Conservation (phyloP, 1,284 basidiomycete species). For the Spongispora temasekensis region DNA sequence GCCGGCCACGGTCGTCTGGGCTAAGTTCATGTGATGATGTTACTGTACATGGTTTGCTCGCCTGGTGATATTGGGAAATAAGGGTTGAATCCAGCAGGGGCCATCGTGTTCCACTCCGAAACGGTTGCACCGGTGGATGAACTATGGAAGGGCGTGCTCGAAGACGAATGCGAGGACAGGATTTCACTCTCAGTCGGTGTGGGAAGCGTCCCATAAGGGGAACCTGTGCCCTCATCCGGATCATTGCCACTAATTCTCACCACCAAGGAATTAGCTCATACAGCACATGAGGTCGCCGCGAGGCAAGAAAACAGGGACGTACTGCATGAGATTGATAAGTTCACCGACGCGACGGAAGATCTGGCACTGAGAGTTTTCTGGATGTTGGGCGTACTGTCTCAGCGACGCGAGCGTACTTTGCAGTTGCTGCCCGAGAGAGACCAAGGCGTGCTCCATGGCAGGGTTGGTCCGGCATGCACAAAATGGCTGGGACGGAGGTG, state of each 20-base stretch:
- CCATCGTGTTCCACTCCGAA: slow-evolving; percentile 62
- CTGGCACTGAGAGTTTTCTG: slow-evolving; percentile 52
- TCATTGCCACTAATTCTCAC: slow-evolving; percentile 43
- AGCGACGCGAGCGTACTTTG: slow-evolving; percentile 57
- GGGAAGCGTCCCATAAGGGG: slow-evolving; percentile 45
- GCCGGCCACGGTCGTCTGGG: not conserved
- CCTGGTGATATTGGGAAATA: slow-evolving; percentile 60
- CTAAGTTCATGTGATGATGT: slow-evolving; percentile 49
- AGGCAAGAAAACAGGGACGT: slow-evolving; percentile 38
- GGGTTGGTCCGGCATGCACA: slow-evolving; percentile 69
- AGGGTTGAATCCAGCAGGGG: slow-evolving; percentile 59
- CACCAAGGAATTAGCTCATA: slow-evolving; percentile 34
- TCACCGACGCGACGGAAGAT: slow-evolving; percentile 63
- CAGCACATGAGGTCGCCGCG: slow-evolving; percentile 33
- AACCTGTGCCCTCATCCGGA: slow-evolving; percentile 40
- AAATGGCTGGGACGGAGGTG: slow-evolving; percentile 42
- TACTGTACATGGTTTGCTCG: slow-evolving; percentile 53
- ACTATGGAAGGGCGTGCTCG: slow-evolving; percentile 48
- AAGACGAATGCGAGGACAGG: slow-evolving; percentile 66
- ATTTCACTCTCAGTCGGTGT: slow-evolving; percentile 67
- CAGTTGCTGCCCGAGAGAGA: slow-evolving; percentile 63
- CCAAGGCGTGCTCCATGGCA: slow-evolving; percentile 55
- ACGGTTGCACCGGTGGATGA: slow-evolving; percentile 43
- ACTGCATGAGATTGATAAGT: slow-evolving; percentile 68
- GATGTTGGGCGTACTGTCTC: slow-evolving; percentile 62